phyloP scores from a whole-genome alignment of 176 grass and related monocot species.

The Sorghum bicolor region DNA sequence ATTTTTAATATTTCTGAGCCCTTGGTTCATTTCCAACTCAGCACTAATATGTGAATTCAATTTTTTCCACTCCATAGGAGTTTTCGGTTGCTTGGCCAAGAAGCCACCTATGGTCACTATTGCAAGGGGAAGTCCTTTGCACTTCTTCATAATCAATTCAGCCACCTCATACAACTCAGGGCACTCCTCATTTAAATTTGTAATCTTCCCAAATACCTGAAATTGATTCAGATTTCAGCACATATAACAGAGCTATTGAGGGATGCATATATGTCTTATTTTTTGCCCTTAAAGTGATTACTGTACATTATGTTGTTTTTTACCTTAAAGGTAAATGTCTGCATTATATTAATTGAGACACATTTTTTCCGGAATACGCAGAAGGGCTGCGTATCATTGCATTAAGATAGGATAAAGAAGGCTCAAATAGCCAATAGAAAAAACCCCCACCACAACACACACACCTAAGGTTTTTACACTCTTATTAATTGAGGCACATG shows the following conservation, averaged over 20 bases:
- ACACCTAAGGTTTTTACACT: no score
- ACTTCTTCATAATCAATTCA: not conserved
- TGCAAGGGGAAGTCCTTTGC: not conserved
- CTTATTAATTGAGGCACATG: not conserved
- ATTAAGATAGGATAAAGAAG: no score
- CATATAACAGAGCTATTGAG: not conserved
- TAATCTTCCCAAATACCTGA: not conserved
- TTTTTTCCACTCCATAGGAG: not conserved
- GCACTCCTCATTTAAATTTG: not conserved
- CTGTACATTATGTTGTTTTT: not conserved
- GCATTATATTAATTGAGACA: not conserved
- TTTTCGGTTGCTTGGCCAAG: not conserved
- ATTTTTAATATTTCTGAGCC: not conserved
- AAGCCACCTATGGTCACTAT: not conserved
- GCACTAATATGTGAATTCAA: not conserved
- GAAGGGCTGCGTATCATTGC: no score
- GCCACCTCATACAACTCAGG: not conserved
- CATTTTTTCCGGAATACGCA: no score
- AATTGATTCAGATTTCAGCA: not conserved
- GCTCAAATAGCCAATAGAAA: no score
- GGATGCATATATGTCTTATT: not conserved
- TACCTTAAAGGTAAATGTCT: not conserved
- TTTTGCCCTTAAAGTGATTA: not conserved
- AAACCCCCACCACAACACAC: no score
- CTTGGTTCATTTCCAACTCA: not conserved